Evolutionary conservation across 768 basidiomycete species (phyloP).

Genomic region (Auricularia sp.): DNA sequence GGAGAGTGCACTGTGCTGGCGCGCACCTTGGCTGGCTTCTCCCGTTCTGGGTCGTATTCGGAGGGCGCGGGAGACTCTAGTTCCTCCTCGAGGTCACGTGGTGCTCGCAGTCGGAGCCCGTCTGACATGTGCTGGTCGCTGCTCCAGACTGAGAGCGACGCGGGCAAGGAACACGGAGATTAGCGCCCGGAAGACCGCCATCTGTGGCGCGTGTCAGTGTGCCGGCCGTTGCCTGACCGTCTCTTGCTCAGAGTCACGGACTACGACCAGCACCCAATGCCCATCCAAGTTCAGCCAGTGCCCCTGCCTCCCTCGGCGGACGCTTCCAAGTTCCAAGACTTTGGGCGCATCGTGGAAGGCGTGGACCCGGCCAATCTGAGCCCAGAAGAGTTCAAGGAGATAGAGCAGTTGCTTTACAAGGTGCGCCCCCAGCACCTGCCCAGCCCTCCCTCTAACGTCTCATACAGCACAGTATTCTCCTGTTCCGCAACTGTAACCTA

Average conservation of each 20-base stretch:
- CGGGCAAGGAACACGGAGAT: too few relatives aligned
- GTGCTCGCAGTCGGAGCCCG: background rate
- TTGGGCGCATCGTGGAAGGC: constrained; percentile 71
- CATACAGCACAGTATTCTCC: constrained; percentile 53
- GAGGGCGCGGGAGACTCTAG: background rate
- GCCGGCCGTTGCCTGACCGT: too few relatives aligned
- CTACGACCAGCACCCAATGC: constrained; percentile 31
- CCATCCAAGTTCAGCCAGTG: constrained; percentile 54
- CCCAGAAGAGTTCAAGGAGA: constrained; percentile 51
- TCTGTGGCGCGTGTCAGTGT: background rate
- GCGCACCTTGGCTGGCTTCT: background rate
- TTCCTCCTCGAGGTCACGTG: background rate
- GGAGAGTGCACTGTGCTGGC: background rate
- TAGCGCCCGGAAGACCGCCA: background rate
- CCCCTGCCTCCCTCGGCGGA: constrained; percentile 68
- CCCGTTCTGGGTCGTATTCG: background rate
- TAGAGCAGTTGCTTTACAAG: constrained; percentile 68
- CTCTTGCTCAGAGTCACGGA: background rate
- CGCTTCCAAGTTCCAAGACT: constrained; percentile 50
- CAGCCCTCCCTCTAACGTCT: background rate
- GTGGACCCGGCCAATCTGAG: constrained; percentile 49
- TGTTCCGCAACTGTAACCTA: constrained; percentile 61
- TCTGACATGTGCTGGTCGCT: background rate
- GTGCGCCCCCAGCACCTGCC: constrained; percentile 27
- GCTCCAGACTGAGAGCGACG: background rate